Evolutionary conservation across 2,329 filamentous ascomycete species (phyloP).

Genomic region (Diaporthe caulivora): DNA sequence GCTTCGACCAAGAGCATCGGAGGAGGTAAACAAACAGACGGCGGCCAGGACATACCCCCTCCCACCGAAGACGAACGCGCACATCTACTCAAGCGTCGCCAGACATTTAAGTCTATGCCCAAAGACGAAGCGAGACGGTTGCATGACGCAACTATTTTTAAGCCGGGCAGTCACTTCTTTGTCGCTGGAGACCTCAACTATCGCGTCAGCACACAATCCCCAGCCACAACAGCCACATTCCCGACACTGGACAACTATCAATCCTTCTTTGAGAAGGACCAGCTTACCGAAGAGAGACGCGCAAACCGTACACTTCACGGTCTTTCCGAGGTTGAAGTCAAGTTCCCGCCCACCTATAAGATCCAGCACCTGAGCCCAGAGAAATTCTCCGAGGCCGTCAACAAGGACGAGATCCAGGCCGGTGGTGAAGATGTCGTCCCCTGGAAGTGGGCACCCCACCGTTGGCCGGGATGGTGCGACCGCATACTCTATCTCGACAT

Average conservation of each 20-base stretch:
- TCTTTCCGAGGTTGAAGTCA: conserved; percentile 78
- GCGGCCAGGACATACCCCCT: conserved; percentile 35
- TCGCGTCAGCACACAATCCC: conserved; percentile 78
- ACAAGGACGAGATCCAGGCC: conserved; percentile 42
- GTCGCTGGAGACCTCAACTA: conserved; percentile 96
- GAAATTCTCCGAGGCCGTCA: conserved; percentile 45
- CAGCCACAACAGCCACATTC: conserved; percentile 71
- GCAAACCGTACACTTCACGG: conserved; percentile 82
- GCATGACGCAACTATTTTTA: conserved; percentile 77
- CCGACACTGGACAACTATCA: conserved; percentile 75
- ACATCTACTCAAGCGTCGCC: conserved; percentile 38
- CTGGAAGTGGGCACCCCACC: conserved; percentile 83
- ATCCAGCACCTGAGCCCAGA: conserved; percentile 66
- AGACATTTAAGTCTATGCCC: conserved; percentile 44
- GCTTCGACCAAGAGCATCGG: conserved; percentile 19
- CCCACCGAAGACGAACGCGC: conserved; percentile 45
- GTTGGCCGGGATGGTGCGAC: conserved; percentile 95
- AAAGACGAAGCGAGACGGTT: conserved; percentile 51
- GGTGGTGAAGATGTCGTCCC: conserved; percentile 51
- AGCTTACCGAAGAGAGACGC: conserved; percentile 79
- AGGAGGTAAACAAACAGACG: conserved; percentile 37
- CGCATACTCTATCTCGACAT: conserved; percentile 83
- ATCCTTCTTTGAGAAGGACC: conserved; percentile 79
- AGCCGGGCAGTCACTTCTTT: conserved; percentile 81
- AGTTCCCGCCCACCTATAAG: conserved; percentile 95